Percentiles rank a stretch among this genome's conserved stretches.
Evolutionary conservation across 164 flowering plant species (phyloP).

Genomic region (Magnolia officinalis): DNA sequence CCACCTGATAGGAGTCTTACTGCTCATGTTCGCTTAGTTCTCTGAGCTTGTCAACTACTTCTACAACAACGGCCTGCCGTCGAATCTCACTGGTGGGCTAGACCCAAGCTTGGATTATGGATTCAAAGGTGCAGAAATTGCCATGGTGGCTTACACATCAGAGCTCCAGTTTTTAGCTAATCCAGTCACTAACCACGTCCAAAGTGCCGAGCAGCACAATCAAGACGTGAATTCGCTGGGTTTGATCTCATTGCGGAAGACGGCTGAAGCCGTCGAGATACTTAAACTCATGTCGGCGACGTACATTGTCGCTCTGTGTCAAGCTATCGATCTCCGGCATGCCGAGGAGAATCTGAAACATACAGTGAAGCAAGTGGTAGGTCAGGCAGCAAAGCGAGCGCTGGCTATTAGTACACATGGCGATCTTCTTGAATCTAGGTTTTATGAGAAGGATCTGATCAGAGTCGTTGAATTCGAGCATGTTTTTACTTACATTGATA

Average conservation of each 20-base stretch:
- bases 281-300: slow-evolving; percentile 53
- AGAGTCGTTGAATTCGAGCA: slow-evolving; percentile 37
- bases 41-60: slow-evolving; percentile 37
- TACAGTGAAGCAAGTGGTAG: slow-evolving; percentile 36
- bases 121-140: slow-evolving; percentile 44
- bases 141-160: slow-evolving; percentile 43
- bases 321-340: slow-evolving; percentile 47
- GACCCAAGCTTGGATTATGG: slow-evolving; percentile 47
- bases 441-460: slow-evolving; percentile 45
- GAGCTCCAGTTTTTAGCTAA: slow-evolving; percentile 43
- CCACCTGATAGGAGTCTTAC: too few relatives aligned
- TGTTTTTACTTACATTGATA: slow-evolving; percentile 39
- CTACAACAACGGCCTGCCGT: slow-evolving; percentile 46
- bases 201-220: slow-evolving; percentile 44
- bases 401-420: slow-evolving; percentile 27
- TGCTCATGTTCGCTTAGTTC: slow-evolving; percentile 44
- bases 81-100: slow-evolving; percentile 32
- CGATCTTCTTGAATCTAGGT: slow-evolving; percentile 37
- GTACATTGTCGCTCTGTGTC: slow-evolving; percentile 42
- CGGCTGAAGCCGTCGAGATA: slow-evolving; percentile 42
- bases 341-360: slow-evolving; percentile 42
- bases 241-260: slow-evolving; percentile 43
- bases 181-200: slow-evolving; percentile 43
- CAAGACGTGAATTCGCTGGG: slow-evolving; percentile 51
- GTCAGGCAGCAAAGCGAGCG: too few relatives aligned